Base-by-base conservation (phyloP, 2,329 filamentous ascomycete genomes). In the Cercospora sesami region DNA sequence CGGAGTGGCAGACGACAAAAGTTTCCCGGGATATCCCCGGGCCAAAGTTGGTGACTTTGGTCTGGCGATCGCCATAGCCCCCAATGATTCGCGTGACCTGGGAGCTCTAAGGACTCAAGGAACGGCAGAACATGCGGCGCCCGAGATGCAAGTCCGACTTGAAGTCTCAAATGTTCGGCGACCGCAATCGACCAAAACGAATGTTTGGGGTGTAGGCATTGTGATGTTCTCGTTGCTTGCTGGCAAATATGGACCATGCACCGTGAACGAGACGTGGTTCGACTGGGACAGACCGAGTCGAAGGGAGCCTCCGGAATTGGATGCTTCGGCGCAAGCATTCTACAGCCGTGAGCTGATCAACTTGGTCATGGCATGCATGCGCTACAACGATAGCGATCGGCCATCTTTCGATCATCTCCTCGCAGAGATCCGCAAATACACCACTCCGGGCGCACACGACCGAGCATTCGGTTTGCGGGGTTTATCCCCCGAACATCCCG, bases 31-130 rank as follows among this genome's bases (percentile, higher is more conserved):
- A 5, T 71, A 71, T 28, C 67, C 68, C n/a, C 53, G 45, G 0
- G 58, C 68, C 18, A 69, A 69, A 53, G 31, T 68, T n/a, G 69
- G 65, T 14, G 69, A 69, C 45, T 71, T 65, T 62, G 69, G 67
- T 28, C 45, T 66, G 2, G 64, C 66, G 3, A 65, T 55, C 14
- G 39, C 58, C 12, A 30, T 53, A 42, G 60, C 51, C 3, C 42
- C 53, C 14, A 42, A 23, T 7, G 60, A 57, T 26, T 39, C 59
- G 26, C 48, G 57, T 33, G 12, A 3, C 23, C 5, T 42, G 14
- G 18, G 26, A 39, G 23, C 16, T 3, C 36, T 59, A 5, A 26
- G 14, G 5, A 58, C 30, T 2, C 7, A 8, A 12, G 53, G 53
- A 7, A 58, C 53, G 5, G 16, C 5, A 8, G 53, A 58, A 1